Evolutionary conservation across 371 early-diverging fungal genomes (phyloP), one percentile per base, ranked within the genome.

Genomic region (Nematocida major): DNA sequence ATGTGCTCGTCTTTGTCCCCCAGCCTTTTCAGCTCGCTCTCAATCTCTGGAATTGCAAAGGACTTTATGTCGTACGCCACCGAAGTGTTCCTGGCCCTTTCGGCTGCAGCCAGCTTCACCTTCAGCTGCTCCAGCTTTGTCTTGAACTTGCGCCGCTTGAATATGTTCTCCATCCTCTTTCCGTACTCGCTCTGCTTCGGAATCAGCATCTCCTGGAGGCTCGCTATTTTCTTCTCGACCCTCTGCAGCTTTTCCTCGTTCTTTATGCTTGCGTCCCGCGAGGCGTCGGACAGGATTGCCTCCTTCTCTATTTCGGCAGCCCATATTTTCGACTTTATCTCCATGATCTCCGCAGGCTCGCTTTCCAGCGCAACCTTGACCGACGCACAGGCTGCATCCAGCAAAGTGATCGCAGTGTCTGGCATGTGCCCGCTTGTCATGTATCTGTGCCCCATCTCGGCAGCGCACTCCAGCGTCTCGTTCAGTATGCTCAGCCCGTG

Each of bases 341-440:
- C 88, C 80, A 90, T 87, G 45, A 91, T 84, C 15, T 87, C 87
- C 68, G 90, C 89, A 0, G 92, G 91, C 79, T 91, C 90, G 80
- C 88, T 89, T 79, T 92, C 91, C 81, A 91, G 89, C 53, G 90
- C 88, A 22, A 91, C 84, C 43, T 90, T 82, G 28, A 90, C 85
- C 59, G 89, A 89, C 7, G 91, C 88, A 78, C 92, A 91, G 0
- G 93, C 91, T 79, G 90, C 91, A 80, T 92, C 93, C 18, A 93
- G 85, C 2, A 93, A 80, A 84, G 92, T 93, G 80, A 93, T 92
- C 3, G 93, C 93, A 78, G 89, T 89, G 85, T 92, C 92, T 5
- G 92, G 92, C 28, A 90, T 86, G 81, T 88, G 88, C 24, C 91
- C 87, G 47, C 89, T 89, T 0, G 90, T 86, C 62, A 92, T 88